These are phyloP conservation scores for Prillingera fragicola DNA, from an alignment of 1,284 basidiomycete genomes.

Conservation along the genomic window DNA sequence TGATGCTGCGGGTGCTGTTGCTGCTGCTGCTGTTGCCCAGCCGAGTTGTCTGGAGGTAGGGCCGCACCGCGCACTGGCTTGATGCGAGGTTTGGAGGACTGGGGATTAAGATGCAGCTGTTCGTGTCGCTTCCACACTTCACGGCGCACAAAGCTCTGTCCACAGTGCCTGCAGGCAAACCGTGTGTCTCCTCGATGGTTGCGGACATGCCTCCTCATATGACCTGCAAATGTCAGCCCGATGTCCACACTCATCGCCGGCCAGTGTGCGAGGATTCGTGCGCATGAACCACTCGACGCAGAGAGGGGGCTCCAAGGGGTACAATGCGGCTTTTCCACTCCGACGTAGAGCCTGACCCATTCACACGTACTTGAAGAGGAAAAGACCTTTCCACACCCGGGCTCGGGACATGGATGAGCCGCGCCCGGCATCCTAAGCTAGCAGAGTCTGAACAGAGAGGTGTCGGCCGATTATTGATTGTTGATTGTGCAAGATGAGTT, in stretches of 20 bases:
- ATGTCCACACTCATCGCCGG: no score
- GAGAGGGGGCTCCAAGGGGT: no score
- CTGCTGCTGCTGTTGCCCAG: not conserved
- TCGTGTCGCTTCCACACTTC: conserved; percentile 14
- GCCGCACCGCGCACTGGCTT: conserved; percentile 10
- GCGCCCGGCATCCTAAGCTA: no score
- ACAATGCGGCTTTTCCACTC: no score
- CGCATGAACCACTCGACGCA: no score
- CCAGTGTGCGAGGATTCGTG: no score
- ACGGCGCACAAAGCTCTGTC: conserved; percentile 8
- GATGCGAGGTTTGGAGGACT: conserved; percentile 9
- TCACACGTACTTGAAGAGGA: conserved; percentile 7
- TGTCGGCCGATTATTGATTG: no score
- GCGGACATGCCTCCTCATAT: conserved; percentile 11
- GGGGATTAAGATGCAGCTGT: conserved; percentile 10
- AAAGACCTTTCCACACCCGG: conserved; percentile 7
- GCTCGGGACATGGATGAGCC: conserved; percentile 6
- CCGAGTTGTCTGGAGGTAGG: not conserved
- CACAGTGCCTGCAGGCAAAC: conserved; percentile 10
- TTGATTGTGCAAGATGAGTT: no score
- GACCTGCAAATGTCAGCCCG: no score
- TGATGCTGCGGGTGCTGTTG: not conserved
- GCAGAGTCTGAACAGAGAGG: no score
- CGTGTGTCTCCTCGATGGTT: conserved; percentile 8
- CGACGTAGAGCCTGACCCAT: no score